These are phyloP conservation scores for Botrytis squamosa DNA, from an alignment of 2,329 filamentous ascomycete species.

Conservation along the genomic window DNA sequence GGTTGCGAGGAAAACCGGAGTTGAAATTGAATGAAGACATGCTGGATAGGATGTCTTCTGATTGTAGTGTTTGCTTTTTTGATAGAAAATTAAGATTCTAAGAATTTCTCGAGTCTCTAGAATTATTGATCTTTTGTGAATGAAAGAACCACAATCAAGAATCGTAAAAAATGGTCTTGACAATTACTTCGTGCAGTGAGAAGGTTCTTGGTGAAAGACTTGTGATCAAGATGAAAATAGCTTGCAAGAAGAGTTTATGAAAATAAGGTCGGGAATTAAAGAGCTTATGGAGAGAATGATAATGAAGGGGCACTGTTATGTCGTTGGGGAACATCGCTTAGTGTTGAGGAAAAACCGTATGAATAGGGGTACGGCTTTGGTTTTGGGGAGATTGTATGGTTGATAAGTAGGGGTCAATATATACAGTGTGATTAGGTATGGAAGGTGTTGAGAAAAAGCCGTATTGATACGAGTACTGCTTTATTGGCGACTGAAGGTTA, in stretches of 20 bases:
- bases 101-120: background rate
- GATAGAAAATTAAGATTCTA: background rate
- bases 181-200: too few relatives aligned
- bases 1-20: fast-evolving
- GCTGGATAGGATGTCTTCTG: background rate
- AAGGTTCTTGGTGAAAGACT: background rate
- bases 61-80: fast-evolving
- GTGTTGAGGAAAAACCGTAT: background rate
- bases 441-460: fast-evolving
- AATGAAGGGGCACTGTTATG: background rate
- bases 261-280: background rate
- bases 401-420: fast-evolving
- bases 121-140: too few relatives aligned
- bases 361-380: background rate
- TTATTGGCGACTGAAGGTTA: fast-evolving
- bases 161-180: fast-evolving
- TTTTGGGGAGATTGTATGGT: background rate
- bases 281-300: background rate
- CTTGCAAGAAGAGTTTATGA: too few relatives aligned
- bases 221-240: fast-evolving
- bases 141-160: background rate
- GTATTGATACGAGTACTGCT: background rate
- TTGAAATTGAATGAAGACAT: background rate
- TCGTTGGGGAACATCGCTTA: background rate
- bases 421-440: background rate